A percentile compares a stretch with the other conserved stretches of the same genome.
phyloP scores from a whole-genome alignment of 257 asterid species.

The Forsythia viridissima region DNA sequence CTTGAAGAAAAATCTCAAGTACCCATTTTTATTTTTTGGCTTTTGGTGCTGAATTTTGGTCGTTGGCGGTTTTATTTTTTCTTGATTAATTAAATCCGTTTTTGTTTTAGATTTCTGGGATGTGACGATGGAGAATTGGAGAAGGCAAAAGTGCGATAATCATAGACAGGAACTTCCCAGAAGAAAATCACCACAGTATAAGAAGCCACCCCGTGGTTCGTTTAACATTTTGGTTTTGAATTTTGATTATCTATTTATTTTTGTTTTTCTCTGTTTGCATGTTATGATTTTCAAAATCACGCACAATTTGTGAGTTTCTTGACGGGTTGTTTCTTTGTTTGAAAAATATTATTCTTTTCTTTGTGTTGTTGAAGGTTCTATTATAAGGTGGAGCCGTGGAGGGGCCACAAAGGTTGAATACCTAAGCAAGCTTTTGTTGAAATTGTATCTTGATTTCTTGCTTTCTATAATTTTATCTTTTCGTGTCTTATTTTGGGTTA shows the following conservation, averaged over 20 bases:
- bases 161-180: conserved; percentile 11
- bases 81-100: background rate
- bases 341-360: background rate
- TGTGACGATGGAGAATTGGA: conserved; percentile 40
- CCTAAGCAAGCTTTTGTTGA: too few species aligned
- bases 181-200: conserved; percentile 30
- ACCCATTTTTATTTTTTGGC: background rate
- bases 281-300: background rate
- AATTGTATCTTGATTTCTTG: background rate
- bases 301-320: background rate
- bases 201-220: conserved; percentile 45
- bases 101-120: conserved; percentile 5
- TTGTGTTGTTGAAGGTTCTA: conserved; percentile 6
- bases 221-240: conserved; percentile 2
- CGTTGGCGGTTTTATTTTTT: background rate
- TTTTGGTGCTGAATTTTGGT: background rate
- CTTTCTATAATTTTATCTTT: background rate
- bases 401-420: too few species aligned
- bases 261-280: background rate
- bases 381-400: too few species aligned
- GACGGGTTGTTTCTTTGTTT: background rate
- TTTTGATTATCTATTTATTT: conserved; percentile 2
- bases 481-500: background rate
- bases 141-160: conserved; percentile 39
- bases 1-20: background rate